Conservation (phyloP, 1,139 yeast genomes). For the Diutina siamensis region DNA sequence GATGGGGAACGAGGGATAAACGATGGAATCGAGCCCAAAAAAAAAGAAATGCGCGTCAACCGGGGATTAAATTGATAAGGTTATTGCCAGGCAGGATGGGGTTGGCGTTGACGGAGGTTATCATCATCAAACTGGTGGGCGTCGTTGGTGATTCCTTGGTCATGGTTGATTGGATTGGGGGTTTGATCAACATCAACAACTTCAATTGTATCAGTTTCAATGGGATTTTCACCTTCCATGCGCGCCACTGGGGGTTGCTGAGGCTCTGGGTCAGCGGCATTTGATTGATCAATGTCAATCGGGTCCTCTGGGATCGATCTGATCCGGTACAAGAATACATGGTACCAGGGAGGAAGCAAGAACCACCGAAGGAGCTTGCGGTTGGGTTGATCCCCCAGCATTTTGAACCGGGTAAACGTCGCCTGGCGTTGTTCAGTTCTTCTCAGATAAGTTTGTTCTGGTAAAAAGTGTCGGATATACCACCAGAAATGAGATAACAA, state of each 20-base stretch:
- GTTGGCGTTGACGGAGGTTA: not conserved
- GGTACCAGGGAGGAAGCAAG: constrained; percentile 2
- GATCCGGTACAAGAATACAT: not conserved
- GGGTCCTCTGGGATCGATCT: not conserved
- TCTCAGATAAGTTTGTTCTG: not conserved
- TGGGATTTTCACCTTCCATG: too few species aligned
- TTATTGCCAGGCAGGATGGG: not conserved
- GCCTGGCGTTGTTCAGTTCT: not conserved
- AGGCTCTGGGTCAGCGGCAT: too few species aligned
- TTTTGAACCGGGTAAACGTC: not conserved
- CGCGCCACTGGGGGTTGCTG: too few species aligned
- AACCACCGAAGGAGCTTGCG: not conserved
- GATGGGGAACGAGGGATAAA: not conserved
- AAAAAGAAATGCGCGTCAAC: not conserved
- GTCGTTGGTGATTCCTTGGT: too few species aligned
- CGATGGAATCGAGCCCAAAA: not conserved
- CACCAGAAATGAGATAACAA: constrained; percentile 4
- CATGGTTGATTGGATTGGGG: too few species aligned
- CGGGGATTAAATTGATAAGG: too few species aligned
- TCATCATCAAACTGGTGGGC: too few species aligned
- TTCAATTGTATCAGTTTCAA: not conserved
- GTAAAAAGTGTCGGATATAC: constrained; percentile 1
- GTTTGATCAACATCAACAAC: not conserved
- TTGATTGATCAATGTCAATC: too few species aligned
- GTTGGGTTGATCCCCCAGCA: not conserved